Percentiles rank a stretch among this genome's conserved stretches.
Conservation (phyloP, 306 rosid species). For the Cucumis hystrix region DNA sequence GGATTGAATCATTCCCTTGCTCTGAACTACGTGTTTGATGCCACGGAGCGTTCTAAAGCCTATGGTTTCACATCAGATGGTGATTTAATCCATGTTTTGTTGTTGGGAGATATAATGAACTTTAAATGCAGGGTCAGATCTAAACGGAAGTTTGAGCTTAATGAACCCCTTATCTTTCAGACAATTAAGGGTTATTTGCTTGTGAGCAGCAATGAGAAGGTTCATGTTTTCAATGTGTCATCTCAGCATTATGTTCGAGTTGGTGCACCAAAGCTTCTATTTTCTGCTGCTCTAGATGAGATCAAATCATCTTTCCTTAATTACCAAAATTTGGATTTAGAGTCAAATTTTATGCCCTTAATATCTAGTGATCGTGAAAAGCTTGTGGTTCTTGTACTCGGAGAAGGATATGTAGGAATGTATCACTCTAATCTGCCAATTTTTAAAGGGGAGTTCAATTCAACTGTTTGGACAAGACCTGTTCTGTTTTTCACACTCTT, state of each 20-base stretch:
- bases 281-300: conserved; percentile 62
- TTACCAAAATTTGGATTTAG: conserved; percentile 31
- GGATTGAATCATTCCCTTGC: conserved; percentile 77
- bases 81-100: conserved; percentile 55
- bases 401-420: conserved; percentile 84
- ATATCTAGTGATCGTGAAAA: conserved; percentile 76
- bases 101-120: conserved; percentile 76
- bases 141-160: conserved; percentile 64
- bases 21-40: conserved; percentile 59
- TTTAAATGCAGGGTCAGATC: conserved; percentile 91
- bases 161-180: conserved; percentile 60
- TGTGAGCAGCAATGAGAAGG: conserved; percentile 40
- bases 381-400: conserved; percentile 78
- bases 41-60: conserved; percentile 72
- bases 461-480: conserved; percentile 85
- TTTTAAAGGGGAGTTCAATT: conserved; percentile 58
- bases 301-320: conserved; percentile 64
- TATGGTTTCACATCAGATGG: conserved; percentile 62
- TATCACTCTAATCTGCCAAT: conserved; percentile 72
- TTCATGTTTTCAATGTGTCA: conserved; percentile 63
- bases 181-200: conserved; percentile 75
- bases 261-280: conserved; percentile 53
- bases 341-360: conserved; percentile 37
- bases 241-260: conserved; percentile 77
- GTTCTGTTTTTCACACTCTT: conserved; percentile 74